Evolutionary conservation across 2,329 filamentous ascomycete species (phyloP), one percentile per base, ranked within the genome.

Genomic region (Ophiosphaerella korrae): DNA sequence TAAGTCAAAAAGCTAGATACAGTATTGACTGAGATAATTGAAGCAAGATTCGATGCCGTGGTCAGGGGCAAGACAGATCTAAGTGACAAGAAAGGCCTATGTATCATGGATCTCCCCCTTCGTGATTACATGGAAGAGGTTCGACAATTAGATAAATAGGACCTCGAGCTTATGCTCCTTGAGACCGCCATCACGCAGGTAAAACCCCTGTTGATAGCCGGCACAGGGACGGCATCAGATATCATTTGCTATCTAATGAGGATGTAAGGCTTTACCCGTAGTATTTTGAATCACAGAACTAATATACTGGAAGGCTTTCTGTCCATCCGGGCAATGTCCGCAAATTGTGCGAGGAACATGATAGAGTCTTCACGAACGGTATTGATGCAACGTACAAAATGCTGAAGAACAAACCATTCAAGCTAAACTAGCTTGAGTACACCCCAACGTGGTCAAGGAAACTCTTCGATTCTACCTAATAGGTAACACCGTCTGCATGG

Each of bases 381-480:
- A 60, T 71, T 7, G 59, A 70, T 5, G 64, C 66, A 4, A 73
- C 74, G 0, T 75, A 74, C 26, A 58, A 65, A 2, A 64, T 73
- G 24, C 71, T 85, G 16, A 64, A 70, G 31, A 55, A 72, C 2
- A 69, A 80, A 23, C 76, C 80, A 0, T 64, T 74, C 23, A 70
- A 80, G 3, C 71, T 85, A 42, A 82, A 80, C 63, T 71, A 76
- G 36, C 72, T 85, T 21, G 73, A 76, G 0, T 84, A 82, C 62
- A 82, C 81, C 3, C 68, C 5, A 81, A 80, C 23, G 75, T 82
- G 7, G 75, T 83, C 53, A 81, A 81, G 50, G 83, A 85, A 65
- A 75, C 76, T 1, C 71, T 85, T 3, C 75, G 82, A 5, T 60
- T 84, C 31, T 82, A 78, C 56, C 79, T 81, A 0, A 77, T 82